Evolutionary conservation across 2,329 filamentous ascomycete genomes (phyloP).

Genomic region (Sarocladiaceae sp.): DNA sequence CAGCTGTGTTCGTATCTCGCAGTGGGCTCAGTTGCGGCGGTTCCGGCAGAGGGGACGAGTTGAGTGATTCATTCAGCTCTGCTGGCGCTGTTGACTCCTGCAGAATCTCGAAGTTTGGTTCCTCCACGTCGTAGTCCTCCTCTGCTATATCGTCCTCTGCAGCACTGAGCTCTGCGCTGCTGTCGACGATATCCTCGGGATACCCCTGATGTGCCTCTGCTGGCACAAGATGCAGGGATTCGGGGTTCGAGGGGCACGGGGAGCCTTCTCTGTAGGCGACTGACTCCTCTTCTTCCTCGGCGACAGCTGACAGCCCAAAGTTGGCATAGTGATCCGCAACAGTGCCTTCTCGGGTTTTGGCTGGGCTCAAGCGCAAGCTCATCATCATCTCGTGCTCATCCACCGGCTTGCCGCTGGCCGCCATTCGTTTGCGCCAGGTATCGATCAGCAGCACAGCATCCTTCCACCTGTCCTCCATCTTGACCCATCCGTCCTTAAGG

Average conservation of each 20-base stretch:
- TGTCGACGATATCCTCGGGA: constrained; percentile 30
- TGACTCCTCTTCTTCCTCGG: constrained; percentile 39
- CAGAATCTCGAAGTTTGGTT: constrained; percentile 41
- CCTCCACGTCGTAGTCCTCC: constrained; percentile 37
- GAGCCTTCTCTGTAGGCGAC: constrained; percentile 13
- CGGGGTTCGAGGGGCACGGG: constrained; percentile 21
- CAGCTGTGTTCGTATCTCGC: constrained; percentile 46
- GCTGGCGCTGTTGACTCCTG: constrained; percentile 34
- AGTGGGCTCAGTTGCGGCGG: constrained; percentile 48
- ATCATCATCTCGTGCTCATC: constrained; percentile 64
- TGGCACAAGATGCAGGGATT: constrained; percentile 14
- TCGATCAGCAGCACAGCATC: constrained; percentile 91
- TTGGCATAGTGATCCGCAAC: constrained; percentile 37
- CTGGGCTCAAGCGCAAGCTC: constrained; percentile 60
- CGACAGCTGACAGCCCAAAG: constrained; percentile 39
- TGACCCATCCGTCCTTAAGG: constrained; percentile 82
- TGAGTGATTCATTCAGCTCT: constrained; percentile 21
- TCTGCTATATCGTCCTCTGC: constrained; percentile 32
- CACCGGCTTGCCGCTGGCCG: constrained; percentile 63
- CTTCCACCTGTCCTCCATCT: constrained; percentile 87
- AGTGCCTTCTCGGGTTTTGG: constrained; percentile 48
- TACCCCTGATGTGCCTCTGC: constrained; percentile 26
- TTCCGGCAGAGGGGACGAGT: constrained; percentile 42
- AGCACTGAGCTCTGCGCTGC: constrained; percentile 31
- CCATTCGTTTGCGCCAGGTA: constrained; percentile 82